phyloP scores from a whole-genome alignment of 2,329 filamentous ascomycete species.

The Fusarium sp. region DNA sequence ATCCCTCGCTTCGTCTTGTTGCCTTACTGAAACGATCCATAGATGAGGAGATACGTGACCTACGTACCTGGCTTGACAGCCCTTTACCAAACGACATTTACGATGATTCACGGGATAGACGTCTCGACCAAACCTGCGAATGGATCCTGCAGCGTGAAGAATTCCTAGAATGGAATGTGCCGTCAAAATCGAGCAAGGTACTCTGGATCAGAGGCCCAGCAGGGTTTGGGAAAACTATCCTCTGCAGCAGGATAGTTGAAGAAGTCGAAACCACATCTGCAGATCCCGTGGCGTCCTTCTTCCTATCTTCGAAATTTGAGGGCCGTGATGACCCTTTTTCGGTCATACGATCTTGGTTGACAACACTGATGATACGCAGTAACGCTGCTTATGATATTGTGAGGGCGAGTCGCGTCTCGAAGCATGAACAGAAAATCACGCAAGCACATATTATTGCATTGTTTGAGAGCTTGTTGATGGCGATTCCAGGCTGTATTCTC shows the following conservation, averaged over 20 bases:
- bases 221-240: slow-evolving; percentile 51
- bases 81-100: background rate
- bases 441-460: rapidly evolving
- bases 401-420: rapidly evolving
- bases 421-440: rapidly evolving
- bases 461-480: rapidly evolving
- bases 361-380: slow-evolving; percentile 33
- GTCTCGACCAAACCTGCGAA: background rate
- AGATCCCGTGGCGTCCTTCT: slow-evolving; percentile 44
- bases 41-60: background rate
- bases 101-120: background rate
- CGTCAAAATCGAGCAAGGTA: background rate
- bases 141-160: background rate
- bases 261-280: slow-evolving; percentile 23
- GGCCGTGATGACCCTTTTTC: slow-evolving; percentile 42
- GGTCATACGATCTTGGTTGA: slow-evolving; percentile 29
- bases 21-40: rapidly evolving
- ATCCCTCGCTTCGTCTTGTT: rapidly evolving
- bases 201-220: slow-evolving; percentile 51
- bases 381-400: slow-evolving; percentile 29
- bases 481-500: background rate
- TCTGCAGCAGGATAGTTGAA: slow-evolving; percentile 48
- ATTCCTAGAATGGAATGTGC: background rate
- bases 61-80: rapidly evolving
- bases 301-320: slow-evolving; percentile 47